Evolutionary conservation across 2,329 filamentous ascomycete species (phyloP).

Genomic region (Aspergillus tubingensis): DNA sequence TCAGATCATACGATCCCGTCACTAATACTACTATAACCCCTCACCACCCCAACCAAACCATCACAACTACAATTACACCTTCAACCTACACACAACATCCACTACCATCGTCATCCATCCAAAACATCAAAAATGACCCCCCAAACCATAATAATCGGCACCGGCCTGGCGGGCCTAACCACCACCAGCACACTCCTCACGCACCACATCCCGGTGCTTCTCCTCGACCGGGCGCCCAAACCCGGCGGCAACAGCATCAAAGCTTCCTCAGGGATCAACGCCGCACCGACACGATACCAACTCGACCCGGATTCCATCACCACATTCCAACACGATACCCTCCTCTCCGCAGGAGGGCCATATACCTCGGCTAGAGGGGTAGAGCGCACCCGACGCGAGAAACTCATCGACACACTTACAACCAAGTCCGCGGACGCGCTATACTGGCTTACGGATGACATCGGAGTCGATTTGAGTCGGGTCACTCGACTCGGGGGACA

Average conservation of each 20-base stretch:
- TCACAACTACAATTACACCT: too few relatives aligned
- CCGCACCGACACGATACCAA: conserved; percentile 62
- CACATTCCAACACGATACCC: conserved; percentile 58
- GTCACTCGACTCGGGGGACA: conserved; percentile 65
- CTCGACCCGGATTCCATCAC: conserved; percentile 35
- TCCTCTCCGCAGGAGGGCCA: conserved; percentile 56
- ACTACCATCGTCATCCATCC: too few relatives aligned
- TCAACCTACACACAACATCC: too few relatives aligned
- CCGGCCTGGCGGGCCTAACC: conserved; percentile 64
- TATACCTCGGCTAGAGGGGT: conserved; percentile 29
- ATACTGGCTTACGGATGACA: conserved; percentile 58
- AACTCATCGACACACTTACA: conserved; percentile 54
- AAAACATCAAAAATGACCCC: neutral
- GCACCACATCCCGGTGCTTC: conserved; percentile 54
- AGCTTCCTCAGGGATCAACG: conserved; percentile 67
- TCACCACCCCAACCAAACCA: too few relatives aligned
- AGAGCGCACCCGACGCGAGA: conserved; percentile 40
- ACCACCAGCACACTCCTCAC: conserved; percentile 60
- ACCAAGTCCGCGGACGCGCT: conserved; percentile 52
- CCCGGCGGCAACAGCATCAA: conserved; percentile 68
- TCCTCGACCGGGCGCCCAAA: conserved; percentile 62
- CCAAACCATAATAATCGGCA: conserved; percentile 60
- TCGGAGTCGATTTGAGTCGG: conserved; percentile 60
- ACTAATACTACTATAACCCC: too few relatives aligned
- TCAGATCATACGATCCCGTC: too few relatives aligned